Evolutionary conservation across 78 protist species (phyloP).

Genomic region (Dictyostelium capitatum): DNA sequence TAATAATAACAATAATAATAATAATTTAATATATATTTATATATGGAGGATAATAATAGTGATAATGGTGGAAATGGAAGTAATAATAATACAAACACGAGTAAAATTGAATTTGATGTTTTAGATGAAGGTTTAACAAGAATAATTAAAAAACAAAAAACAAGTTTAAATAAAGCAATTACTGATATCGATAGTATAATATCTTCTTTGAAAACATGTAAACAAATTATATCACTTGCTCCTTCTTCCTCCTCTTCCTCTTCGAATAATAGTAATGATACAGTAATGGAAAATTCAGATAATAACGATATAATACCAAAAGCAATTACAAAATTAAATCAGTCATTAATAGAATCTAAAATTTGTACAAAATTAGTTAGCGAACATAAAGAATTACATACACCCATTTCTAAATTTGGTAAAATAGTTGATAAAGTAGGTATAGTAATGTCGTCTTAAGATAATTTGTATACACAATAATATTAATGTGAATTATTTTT

Average conservation of each 20-base stretch:
- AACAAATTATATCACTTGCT: conserved; percentile 23
- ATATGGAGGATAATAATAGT: not conserved
- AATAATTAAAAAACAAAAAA: conserved; percentile 61
- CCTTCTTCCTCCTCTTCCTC: too few relatives aligned
- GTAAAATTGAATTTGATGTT: conserved; percentile 48
- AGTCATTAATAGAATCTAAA: conserved; percentile 37
- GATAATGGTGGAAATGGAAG: not conserved
- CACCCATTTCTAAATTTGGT: conserved; percentile 82
- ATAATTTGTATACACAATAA: not conserved
- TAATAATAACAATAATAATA: too few relatives aligned
- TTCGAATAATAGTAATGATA: not conserved
- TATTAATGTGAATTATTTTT: not conserved
- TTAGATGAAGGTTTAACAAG: conserved; percentile 46
- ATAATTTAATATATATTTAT: not conserved
- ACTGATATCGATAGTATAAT: conserved; percentile 36
- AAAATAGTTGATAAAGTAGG: conserved; percentile 82
- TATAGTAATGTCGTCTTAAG: too few relatives aligned
- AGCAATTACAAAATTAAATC: conserved; percentile 36
- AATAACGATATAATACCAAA: conserved; percentile 17
- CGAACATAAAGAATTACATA: conserved; percentile 76
- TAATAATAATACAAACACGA: not conserved
- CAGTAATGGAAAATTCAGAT: not conserved
- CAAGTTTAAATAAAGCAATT: conserved; percentile 33
- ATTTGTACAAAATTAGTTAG: conserved; percentile 22
- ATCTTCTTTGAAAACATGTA: conserved; percentile 23